Evolutionary conservation across 2,329 filamentous ascomycete species (phyloP), one percentile per base, ranked within the genome.

Genomic region (Verticillium dahliae): DNA sequence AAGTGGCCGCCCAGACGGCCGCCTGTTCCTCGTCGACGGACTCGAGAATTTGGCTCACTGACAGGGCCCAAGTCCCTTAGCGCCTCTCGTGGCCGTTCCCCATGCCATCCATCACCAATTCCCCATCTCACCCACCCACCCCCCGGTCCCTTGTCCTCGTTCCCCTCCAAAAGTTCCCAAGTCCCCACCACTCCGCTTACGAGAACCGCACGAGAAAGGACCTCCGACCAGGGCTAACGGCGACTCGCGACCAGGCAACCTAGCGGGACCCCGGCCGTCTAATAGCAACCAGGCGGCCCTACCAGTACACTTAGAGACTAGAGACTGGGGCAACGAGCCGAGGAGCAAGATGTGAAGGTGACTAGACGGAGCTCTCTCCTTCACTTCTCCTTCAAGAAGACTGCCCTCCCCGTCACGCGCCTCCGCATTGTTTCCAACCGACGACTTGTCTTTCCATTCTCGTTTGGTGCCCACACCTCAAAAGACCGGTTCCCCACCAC

Each of bases 111-210:
- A 63, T 62, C 61, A 63, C 60, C 61, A 65, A 56, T 61, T 62
- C 63, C 62, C 63, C 63, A 65, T 62, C 55, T 18, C 60, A 60
- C 62, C 60, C 45, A 61, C 59, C 63, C 57, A 61, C 61, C 52
- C 37, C 59, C 34, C 38, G 61, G 37, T 56, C 41, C 39, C 45
- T 22, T 50, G 18, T 62, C 61, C 31, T 45, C 55, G 56, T 60
- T 31, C 52, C 55, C 56, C 41, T 55, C 61, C 56, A 61, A 57
- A 45, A 34, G 35, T 57, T 34, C 35, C 31, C 55, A 34, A 31
- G 31, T 57, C 45, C 18, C 45, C 45, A 52, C 45, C 39, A 52
- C 45, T 52, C 45, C 45, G n/a, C 18, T 52, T 18, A 18, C 45
- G 45, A 22, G 45, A 22, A 52, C 45, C n/a, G 45, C 18, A 22